Evolutionary conservation across 2,329 filamentous ascomycete genomes (phyloP).

Genomic region (Grosmannia penicillata): DNA sequence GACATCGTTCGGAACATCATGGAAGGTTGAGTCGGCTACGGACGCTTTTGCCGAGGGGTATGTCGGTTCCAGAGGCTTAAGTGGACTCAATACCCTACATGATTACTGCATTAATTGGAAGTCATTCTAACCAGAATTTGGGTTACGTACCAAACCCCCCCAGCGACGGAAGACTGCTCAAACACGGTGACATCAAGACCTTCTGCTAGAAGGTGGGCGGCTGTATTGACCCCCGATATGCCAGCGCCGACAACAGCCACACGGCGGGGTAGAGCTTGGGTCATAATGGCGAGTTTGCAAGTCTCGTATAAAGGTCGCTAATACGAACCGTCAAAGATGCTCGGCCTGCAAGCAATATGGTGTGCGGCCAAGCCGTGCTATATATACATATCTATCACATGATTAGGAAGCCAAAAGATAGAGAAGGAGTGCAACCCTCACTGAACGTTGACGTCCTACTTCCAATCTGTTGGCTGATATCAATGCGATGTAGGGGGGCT

Average conservation of each 20-base stretch:
- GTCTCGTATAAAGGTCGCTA: background rate
- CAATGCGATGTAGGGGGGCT: background rate
- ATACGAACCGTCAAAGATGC: background rate
- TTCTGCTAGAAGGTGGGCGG: constrained; percentile 21
- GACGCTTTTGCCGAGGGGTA: constrained; percentile 19
- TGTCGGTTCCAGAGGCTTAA: constrained; percentile 14
- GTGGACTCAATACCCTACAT: constrained; percentile 16
- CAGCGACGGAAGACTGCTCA: constrained; percentile 18
- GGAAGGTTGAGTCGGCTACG: constrained; percentile 19
- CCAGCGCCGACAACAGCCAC: constrained; percentile 26
- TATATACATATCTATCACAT: no score
- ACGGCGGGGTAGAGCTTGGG: background rate
- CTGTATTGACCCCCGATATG: constrained; percentile 23
- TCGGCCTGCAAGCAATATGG: no score
- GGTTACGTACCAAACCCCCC: constrained; percentile 20
- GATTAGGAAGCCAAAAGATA: no score
- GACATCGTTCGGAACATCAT: constrained; percentile 22
- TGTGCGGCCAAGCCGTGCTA: no score
- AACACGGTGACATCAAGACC: constrained; percentile 22
- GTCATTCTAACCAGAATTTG: no score
- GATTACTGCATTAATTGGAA: background rate
- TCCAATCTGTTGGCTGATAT: no score
- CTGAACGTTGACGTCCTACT: background rate
- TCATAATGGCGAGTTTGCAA: background rate
- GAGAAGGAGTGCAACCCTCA: background rate